Evolutionary conservation across 768 basidiomycete genomes (phyloP).

Genomic region (Dioszegia aurantiaca): DNA sequence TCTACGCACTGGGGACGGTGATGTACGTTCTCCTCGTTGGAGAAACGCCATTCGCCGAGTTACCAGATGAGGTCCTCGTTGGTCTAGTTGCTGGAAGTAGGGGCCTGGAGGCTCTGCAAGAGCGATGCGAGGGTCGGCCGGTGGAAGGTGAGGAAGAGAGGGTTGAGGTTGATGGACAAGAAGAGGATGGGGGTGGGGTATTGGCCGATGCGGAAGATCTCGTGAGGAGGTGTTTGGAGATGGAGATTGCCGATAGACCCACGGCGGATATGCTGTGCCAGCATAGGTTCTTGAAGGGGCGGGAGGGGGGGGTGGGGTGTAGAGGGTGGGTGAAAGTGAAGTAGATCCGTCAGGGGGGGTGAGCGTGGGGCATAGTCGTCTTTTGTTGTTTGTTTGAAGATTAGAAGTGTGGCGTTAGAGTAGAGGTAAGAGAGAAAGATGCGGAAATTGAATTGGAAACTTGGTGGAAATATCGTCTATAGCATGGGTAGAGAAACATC

Average conservation of each 20-base stretch:
- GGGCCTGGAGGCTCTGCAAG: slow-evolving; percentile 39
- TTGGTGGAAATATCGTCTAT: too few species aligned
- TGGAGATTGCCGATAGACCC: slow-evolving; percentile 74
- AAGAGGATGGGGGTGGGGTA: slow-evolving; percentile 76
- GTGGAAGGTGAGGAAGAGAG: slow-evolving; percentile 56
- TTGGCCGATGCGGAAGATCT: slow-evolving; percentile 81
- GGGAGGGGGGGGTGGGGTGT: slow-evolving; percentile 65
- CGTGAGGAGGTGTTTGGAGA: slow-evolving; percentile 76
- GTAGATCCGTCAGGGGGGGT: too few species aligned
- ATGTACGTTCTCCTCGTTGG: slow-evolving; percentile 80
- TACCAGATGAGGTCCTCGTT: slow-evolving; percentile 77
- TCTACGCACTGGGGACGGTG: slow-evolving; percentile 97
- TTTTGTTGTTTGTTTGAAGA: too few species aligned
- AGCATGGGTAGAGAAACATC: too few species aligned
- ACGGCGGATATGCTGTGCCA: slow-evolving; percentile 78
- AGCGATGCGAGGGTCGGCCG: slow-evolving; percentile 67
- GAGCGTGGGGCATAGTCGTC: too few species aligned
- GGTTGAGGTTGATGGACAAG: slow-evolving; percentile 65
- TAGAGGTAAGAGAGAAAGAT: too few species aligned
- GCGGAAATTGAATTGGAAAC: too few species aligned
- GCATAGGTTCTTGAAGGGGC: slow-evolving; percentile 75
- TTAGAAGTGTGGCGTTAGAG: too few species aligned
- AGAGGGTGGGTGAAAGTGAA: slow-evolving; percentile 40
- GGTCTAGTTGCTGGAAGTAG: slow-evolving; percentile 59
- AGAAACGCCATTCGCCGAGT: slow-evolving; percentile 47